Evolutionary conservation across 805 yeast species (phyloP).

Genomic region (Starmerella apis): DNA sequence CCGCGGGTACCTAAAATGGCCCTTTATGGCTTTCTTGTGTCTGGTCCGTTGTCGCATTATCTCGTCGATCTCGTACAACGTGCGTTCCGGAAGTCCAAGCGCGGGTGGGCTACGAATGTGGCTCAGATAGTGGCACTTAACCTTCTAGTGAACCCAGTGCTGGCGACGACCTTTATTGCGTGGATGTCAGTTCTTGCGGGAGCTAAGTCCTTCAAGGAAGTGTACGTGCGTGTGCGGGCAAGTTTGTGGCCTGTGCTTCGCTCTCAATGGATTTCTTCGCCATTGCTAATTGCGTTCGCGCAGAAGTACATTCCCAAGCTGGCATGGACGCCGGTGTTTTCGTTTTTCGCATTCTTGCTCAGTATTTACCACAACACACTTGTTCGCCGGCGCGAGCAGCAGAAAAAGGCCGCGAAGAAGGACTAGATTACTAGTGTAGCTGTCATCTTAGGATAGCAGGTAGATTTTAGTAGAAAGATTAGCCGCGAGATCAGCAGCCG

Average conservation of each 20-base stretch:
- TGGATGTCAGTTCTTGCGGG: constrained; percentile 34
- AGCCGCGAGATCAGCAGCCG: too few relatives aligned
- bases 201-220: constrained; percentile 28
- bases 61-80: constrained; percentile 30
- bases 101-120: constrained; percentile 22
- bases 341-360: constrained; percentile 32
- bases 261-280: constrained; percentile 34
- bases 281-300: constrained; percentile 32
- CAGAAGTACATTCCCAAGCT: constrained; percentile 33
- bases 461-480: not conserved
- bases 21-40: constrained; percentile 32
- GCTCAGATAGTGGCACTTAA: constrained; percentile 33
- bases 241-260: constrained; percentile 31
- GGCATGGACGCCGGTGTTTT: constrained; percentile 36
- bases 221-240: constrained; percentile 27
- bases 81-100: constrained; percentile 30
- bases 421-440: not conserved
- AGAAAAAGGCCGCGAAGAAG: constrained; percentile 9
- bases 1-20: constrained; percentile 34
- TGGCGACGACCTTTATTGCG: constrained; percentile 28
- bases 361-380: constrained; percentile 34
- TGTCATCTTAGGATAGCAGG: not conserved
- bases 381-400: constrained; percentile 28
- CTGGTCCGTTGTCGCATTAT: constrained; percentile 34
- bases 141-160: constrained; percentile 31